A percentile compares a stretch with the other conserved stretches of the same genome.
Conservation (phyloP, 148 eudicot species). For the Arbutus unedo region DNA sequence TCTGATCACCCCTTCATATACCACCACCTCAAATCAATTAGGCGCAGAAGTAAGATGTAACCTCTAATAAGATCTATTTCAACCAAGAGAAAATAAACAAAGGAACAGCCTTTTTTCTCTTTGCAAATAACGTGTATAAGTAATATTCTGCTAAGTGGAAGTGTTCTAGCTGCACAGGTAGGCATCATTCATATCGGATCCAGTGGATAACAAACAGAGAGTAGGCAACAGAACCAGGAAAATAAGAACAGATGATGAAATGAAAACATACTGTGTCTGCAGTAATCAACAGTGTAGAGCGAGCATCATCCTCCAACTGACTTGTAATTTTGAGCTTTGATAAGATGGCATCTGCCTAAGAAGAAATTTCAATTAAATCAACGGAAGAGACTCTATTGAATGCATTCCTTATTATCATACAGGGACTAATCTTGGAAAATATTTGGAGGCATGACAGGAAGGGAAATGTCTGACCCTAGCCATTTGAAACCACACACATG, state of each 20-base stretch:
- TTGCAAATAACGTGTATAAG: not conserved
- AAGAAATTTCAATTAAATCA: constrained; percentile 1
- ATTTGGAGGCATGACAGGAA: constrained; percentile 1
- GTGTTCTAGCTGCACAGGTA: too few species aligned
- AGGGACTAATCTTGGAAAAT: not conserved
- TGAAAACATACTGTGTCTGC: constrained; percentile 53
- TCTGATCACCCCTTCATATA: constrained; percentile 48
- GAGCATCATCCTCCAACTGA: constrained; percentile 25
- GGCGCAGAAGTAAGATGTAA: constrained; percentile 31
- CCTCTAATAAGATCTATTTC: constrained; percentile 12
- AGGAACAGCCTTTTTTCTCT: not conserved
- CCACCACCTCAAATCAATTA: constrained; percentile 56
- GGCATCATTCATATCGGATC: too few species aligned
- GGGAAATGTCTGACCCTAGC: not conserved
- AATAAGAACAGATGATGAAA: not conserved
- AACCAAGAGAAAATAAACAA: constrained; percentile 4
- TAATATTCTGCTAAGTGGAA: not conserved
- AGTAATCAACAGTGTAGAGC: constrained; percentile 43
- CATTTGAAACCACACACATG: not conserved
- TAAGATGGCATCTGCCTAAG: constrained; percentile 52
- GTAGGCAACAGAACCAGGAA: not conserved
- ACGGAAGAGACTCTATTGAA: not conserved
- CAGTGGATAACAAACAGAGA: not conserved
- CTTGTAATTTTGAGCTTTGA: constrained; percentile 25
- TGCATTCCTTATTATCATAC: constrained; percentile 1